Conservation (phyloP, 345 rosid species). For the Murraya paniculata region DNA sequence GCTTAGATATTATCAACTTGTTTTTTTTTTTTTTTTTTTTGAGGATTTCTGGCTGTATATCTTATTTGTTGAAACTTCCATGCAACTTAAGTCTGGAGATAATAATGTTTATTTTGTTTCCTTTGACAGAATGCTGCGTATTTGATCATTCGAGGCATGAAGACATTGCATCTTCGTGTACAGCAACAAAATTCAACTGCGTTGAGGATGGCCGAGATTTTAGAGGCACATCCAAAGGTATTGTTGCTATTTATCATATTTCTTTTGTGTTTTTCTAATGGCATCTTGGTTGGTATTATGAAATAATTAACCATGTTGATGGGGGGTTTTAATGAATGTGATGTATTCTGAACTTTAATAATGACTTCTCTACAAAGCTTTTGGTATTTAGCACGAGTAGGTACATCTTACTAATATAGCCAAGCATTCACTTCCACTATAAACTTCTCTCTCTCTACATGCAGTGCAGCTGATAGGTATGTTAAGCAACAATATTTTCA, state of each 20-base stretch:
- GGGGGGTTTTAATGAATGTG: neutral
- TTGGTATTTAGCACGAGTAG: neutral
- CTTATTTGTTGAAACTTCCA: constrained; percentile 1
- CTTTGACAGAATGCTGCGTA: constrained; percentile 78
- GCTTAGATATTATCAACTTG: neutral
- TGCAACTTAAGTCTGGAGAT: neutral
- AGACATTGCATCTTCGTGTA: constrained; percentile 99
- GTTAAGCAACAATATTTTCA: neutral
- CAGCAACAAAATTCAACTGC: constrained; percentile 95
- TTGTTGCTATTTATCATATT: neutral
- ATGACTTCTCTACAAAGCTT: neutral
- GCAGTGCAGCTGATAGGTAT: neutral
- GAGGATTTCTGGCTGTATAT: neutral
- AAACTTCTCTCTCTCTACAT: neutral
- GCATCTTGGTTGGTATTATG: neutral
- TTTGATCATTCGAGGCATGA: constrained; percentile 97
- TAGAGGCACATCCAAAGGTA: constrained; percentile 99
- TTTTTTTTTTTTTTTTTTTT: too few relatives aligned
- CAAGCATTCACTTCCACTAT: neutral
- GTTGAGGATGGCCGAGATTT: constrained; percentile 91
- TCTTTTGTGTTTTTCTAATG: neutral
- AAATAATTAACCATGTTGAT: neutral
- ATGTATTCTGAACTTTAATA: neutral
- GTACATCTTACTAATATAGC: neutral
- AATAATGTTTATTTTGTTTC: neutral